These are phyloP conservation scores for Kuraishia molischiana DNA, from an alignment of 805 yeast species.

Conservation along the genomic window DNA sequence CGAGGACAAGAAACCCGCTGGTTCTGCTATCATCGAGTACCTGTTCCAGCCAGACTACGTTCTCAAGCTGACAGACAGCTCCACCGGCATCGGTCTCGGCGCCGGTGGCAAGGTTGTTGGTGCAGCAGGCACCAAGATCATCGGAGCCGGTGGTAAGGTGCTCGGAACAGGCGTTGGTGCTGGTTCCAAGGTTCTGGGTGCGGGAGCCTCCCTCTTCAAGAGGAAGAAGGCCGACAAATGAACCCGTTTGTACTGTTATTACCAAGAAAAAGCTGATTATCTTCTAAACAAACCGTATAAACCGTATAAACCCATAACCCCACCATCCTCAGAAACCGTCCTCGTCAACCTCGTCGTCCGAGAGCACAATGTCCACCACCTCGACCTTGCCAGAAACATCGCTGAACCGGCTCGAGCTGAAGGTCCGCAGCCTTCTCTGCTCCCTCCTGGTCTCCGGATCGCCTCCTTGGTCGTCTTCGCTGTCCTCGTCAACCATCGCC, in stretches of 20 bases:
- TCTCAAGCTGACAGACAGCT: slow-evolving; percentile 28
- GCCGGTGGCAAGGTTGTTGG: slow-evolving; percentile 33
- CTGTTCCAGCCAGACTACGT: slow-evolving; percentile 67
- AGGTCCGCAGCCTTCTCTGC: background rate
- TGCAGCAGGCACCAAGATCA: slow-evolving; percentile 14
- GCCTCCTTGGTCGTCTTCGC: slow-evolving; percentile 9
- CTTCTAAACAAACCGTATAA: no score
- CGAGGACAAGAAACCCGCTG: slow-evolving; percentile 46
- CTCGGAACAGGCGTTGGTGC: slow-evolving; percentile 32
- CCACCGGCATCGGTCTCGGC: slow-evolving; percentile 26
- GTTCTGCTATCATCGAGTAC: slow-evolving; percentile 49
- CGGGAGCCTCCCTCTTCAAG: slow-evolving; percentile 27
- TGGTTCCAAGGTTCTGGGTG: slow-evolving; percentile 42
- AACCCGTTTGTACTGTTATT: no score
- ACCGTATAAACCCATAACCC: background rate
- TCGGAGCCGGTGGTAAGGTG: slow-evolving; percentile 29
- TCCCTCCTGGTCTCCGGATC: slow-evolving; percentile 12
- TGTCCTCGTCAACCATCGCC: slow-evolving; percentile 11
- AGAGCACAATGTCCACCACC: slow-evolving; percentile 3
- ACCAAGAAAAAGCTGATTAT: no score
- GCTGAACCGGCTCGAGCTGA: background rate
- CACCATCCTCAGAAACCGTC: slow-evolving; percentile 1
- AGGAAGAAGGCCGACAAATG: slow-evolving; percentile 11
- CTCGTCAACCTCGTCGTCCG: slow-evolving; percentile 2
- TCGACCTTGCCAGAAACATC: slow-evolving; percentile 1